Evolutionary conservation across 208 protist genomes (phyloP), one percentile per base, ranked within the genome.

Genomic region (Herpetomonas tarakana): DNA sequence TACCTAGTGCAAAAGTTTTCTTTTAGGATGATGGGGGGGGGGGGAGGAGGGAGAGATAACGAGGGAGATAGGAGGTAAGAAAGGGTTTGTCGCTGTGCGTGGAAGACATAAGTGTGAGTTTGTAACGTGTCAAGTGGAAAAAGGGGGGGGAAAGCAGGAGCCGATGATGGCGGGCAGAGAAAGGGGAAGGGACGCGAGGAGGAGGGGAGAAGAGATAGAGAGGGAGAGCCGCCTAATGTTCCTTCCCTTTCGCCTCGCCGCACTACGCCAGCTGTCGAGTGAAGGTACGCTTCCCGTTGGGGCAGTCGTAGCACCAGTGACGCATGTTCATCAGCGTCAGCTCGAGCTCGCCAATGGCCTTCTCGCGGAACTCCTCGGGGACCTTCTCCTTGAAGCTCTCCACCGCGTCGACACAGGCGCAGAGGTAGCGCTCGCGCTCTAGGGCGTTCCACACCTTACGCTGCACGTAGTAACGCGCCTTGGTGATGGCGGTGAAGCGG

Each of bases 271-370:
- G 75, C 11, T 62, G 70, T 16, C 83, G 78, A 24, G 75, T 83
- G 64, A 85, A 96, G 46, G 78, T 89, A 46, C 83, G 72, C 78
- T 96, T 96, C 51, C 71, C 85, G 56, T 93, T 93, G n/a, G 90
- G 90, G 65, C 84, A 92, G 65, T 93, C 90, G 67, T 71, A 91
- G 35, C 93, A 73, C 90, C 90, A 96, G 76, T 96, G 90, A 52
- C 90, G 90, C 71, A 96, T 78, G 66, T 81, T 87, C 29, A 80
- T 71, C 21, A 96, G 73, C 26, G 85, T 67, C 35, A 88, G 69
- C 62, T 93, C 71, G 47, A 96, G 74, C 73, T 96, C 86, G 49
- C 65, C 70, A 72, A 92, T 78, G 28, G 78, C 79, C 74, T 96
- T 96, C 22, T 66, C 51, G 27, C 74, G 71, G 61, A 92, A 85